Percentiles rank a stretch among this genome's conserved stretches.
phyloP scores from a whole-genome alignment of 495 filamentous ascomycete genomes.

The Tuber aestivum region DNA sequence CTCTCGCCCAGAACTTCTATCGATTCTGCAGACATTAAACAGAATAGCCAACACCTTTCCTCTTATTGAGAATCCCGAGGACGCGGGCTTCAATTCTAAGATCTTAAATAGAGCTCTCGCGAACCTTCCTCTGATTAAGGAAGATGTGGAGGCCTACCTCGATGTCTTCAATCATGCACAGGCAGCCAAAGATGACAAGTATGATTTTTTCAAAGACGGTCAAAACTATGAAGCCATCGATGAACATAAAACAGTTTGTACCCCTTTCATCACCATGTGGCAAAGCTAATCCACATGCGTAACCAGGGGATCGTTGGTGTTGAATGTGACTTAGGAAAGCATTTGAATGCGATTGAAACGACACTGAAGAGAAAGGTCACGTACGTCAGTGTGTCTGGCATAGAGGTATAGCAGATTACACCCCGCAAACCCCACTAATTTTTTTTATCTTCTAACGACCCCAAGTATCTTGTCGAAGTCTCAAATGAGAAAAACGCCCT shows the following conservation, averaged over 20 bases:
- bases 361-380: constrained; percentile 62
- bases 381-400: constrained; percentile 76
- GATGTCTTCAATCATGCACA: constrained; percentile 81
- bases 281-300: constrained; percentile 5
- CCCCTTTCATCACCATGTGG: background rate
- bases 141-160: constrained; percentile 64
- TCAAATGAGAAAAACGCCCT: constrained; percentile 63
- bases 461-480: constrained; percentile 76
- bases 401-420: constrained; percentile 51
- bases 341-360: constrained; percentile 66
- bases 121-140: constrained; percentile 67
- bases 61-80: constrained; percentile 56
- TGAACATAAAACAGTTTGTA: constrained; percentile 62
- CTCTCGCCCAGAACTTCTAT: constrained; percentile 80
- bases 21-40: constrained; percentile 77
- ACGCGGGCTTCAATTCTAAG: constrained; percentile 67
- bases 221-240: constrained; percentile 54
- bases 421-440: background rate
- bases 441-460: background rate
- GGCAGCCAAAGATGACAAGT: constrained; percentile 83
- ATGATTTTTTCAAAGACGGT: constrained; percentile 81
- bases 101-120: constrained; percentile 68
- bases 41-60: constrained; percentile 68
- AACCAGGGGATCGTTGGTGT: constrained; percentile 71
- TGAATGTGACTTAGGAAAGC: constrained; percentile 75